Conservation (phyloP, 192 early-diverging fungal species). For the Jimgerdemannia lactiflua region DNA sequence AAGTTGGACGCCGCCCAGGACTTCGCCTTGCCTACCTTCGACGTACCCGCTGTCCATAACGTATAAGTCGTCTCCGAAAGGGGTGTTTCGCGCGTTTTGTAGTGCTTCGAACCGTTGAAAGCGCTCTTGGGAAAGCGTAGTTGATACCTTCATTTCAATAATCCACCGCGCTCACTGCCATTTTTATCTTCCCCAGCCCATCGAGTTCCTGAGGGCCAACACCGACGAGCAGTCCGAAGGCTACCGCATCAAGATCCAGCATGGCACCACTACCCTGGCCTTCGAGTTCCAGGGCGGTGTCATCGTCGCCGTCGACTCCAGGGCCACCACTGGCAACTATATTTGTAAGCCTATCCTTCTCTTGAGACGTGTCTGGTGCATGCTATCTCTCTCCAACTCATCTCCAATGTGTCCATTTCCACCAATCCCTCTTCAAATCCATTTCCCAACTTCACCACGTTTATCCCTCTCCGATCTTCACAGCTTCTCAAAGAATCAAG, state of each 20-base stretch:
- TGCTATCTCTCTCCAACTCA: not conserved
- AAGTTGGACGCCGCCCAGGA: constrained; percentile 50
- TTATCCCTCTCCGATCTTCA: constrained; percentile 5
- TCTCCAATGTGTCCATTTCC: too few relatives aligned
- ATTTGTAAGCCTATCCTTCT: constrained; percentile 58
- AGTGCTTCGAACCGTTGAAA: not conserved
- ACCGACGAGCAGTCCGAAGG: constrained; percentile 74
- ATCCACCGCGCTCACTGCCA: not conserved
- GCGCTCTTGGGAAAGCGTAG: too few relatives aligned
- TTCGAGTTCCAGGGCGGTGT: constrained; percentile 97
- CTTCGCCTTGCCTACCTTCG: constrained; percentile 51
- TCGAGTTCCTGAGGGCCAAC: constrained; percentile 80
- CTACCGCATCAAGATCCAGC: constrained; percentile 84
- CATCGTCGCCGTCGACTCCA: constrained; percentile 94
- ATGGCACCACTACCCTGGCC: constrained; percentile 98
- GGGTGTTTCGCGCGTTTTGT: not conserved
- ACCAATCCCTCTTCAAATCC: too few relatives aligned
- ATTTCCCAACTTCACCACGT: not conserved
- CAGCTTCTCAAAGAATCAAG: constrained; percentile 93
- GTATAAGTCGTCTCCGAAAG: constrained; percentile 24
- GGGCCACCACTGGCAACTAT: constrained; percentile 89
- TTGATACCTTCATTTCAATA: not conserved
- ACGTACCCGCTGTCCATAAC: constrained; percentile 52
- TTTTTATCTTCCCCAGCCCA: constrained; percentile 55
- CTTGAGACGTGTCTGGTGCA: not conserved